These are phyloP conservation scores for Euphorbia celastroides DNA, from an alignment of 441 rosid species.

Conservation along the genomic window DNA sequence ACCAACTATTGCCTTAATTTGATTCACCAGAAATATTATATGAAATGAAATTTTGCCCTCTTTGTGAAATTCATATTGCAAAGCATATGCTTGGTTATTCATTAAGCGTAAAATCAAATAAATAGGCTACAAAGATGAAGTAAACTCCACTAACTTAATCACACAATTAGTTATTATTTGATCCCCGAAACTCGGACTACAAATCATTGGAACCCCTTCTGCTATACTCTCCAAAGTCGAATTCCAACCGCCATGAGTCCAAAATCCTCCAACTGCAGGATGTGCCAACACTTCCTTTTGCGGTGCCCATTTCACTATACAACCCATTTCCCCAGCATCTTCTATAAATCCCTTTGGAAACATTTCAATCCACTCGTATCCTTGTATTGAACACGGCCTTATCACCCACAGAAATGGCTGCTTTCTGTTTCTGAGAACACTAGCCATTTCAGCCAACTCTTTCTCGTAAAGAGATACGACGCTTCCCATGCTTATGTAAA, in stretches of 20 bases:
- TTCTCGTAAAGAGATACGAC: constrained; percentile 22
- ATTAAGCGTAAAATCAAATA: too few relatives aligned
- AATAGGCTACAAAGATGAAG: too few relatives aligned
- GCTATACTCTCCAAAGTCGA: constrained; percentile 30
- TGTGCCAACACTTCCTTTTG: not conserved
- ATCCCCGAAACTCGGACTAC: constrained; percentile 27
- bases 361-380: not conserved
- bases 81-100: too few relatives aligned
- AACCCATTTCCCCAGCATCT: not conserved
- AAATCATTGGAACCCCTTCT: constrained; percentile 35
- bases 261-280: constrained; percentile 3
- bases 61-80: too few relatives aligned
- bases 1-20: too few relatives aligned
- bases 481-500: constrained; percentile 60
- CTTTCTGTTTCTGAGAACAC: constrained; percentile 45
- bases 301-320: constrained; percentile 1
- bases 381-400: constrained; percentile 30
- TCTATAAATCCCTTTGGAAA: not conserved
- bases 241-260: constrained; percentile 29
- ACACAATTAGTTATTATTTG: too few relatives aligned
- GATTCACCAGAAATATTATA: too few relatives aligned
- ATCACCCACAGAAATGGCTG: constrained; percentile 53
- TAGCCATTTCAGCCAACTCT: constrained; percentile 41
- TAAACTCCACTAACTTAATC: too few relatives aligned
- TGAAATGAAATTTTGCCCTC: too few relatives aligned